Base-by-base conservation (phyloP, 441 rosid genomes). In the Viola pubescens region DNA sequence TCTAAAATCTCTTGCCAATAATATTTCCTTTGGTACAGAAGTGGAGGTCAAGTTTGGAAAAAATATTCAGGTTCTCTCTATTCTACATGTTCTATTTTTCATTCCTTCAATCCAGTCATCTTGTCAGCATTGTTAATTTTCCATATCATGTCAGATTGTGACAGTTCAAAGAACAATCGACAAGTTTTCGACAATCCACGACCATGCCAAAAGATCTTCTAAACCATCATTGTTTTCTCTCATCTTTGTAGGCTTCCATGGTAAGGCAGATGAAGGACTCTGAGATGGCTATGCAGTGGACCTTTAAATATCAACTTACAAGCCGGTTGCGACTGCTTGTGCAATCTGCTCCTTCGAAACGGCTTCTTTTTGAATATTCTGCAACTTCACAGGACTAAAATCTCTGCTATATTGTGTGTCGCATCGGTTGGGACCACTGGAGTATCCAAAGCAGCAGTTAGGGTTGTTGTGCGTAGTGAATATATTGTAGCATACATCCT, bases 231-330 rank as follows among this genome's bases (percentile, higher is more conserved):
- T 16, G 7, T 43, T 16, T 4, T 16, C 61, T 61, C 47, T 46
- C n/a, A 7, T 59, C 6, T 59, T 45, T 48, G 10, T 64, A 85
- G 97, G 98, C 98, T 41, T 88, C 97, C 11, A 73, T 89, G 5
- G 91, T 83, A 7, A 81, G 96, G 79, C 97, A 92, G 81, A 85
- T 92, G 95, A 92, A 89, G 75, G 98, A 88, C 64, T 89, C 95
- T 0, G 97, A 88, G 75, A 84, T 89, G 97, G 98, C 96, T 0
- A 86, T 82, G 96, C 94, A 87, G 44, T 89, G 97, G 97, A 85
- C 96, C 16, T 65, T 94, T 68, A 88, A 84, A 63, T 89, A 89
- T 73, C 87, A 94, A 75, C 97, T 94, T 40, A 83, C 97, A 0
- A 84, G 96, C 72, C 92, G 98, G 47, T 68, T 94, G 62, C 77